Evolutionary conservation across 495 filamentous ascomycete genomes (phyloP), one percentile per base, ranked within the genome.

Genomic region (Penicillium diatomitis): DNA sequence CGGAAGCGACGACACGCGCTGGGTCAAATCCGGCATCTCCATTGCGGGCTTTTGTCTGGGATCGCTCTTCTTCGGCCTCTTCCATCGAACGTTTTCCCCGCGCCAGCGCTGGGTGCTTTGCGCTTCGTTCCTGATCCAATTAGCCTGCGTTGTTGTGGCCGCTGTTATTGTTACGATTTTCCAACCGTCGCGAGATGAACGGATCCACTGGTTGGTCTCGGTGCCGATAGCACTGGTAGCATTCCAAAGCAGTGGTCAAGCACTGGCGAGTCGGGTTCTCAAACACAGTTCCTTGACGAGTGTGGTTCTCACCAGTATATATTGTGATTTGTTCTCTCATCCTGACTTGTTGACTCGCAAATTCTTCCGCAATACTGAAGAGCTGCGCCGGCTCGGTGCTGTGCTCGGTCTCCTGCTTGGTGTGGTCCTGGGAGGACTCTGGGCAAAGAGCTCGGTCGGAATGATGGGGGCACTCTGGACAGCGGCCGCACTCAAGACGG

Each of bases 171-270:
- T 85, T 8, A 83, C 75, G n/a, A 54, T 60, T 30, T 65, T 50
- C 53, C 65, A 10, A 34, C 60, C 62, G 5, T 49, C 56, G n/a
- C 59, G 56, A 0, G 67, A 68, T 36, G 71, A 77, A 4, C 62
- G 64, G 0, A 56, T 79, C 20, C 69, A 63, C 46, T 86, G 82
- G 82, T 56, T 71, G 0, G 75, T 80, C 0, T 62, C 85, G 4
- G 62, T 78, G 0, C 83, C 84, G 8, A 72, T 87, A 48, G 76
- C 75, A 0, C 61, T 85, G 28, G 66, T 88, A 11, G 79, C 84
- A 10, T 85, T 87, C 57, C 85, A 88, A 64, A 79, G 79, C 60
- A 77, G 75, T 49, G 83, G 84, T 3, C 83, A 87, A 58, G 83
- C 82, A 0, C 76, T 87, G n/a, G 74, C 74, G 0, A 86, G 82